Conservation (phyloP, 257 asterid species). For the Solanum virginianum region DNA sequence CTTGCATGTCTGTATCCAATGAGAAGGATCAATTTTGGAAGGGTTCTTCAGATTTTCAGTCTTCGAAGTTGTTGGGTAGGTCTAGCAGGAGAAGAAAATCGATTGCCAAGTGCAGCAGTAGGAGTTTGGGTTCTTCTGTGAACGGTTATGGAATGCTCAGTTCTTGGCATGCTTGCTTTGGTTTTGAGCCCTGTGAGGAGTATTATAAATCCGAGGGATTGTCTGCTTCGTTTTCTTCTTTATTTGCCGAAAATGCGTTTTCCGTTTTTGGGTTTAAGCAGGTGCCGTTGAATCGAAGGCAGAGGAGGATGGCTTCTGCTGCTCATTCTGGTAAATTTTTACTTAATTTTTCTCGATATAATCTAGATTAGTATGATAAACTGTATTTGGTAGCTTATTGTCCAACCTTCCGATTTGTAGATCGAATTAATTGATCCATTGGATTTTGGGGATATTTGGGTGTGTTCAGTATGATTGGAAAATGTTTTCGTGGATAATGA, state of each 20-base stretch:
- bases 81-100: slow-evolving; percentile 7
- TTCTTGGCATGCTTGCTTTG: slow-evolving; percentile 7
- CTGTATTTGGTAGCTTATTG: background rate
- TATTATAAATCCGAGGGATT: slow-evolving; percentile 8
- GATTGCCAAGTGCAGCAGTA: slow-evolving; percentile 2
- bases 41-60: background rate
- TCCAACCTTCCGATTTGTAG: background rate
- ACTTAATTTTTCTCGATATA: background rate
- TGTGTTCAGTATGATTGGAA: too few relatives aligned
- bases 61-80: slow-evolving; percentile 10
- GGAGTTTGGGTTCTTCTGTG: slow-evolving; percentile 7
- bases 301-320: slow-evolving; percentile 1
- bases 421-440: background rate
- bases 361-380: background rate
- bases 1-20: slow-evolving; percentile 24
- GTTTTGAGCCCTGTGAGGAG: slow-evolving; percentile 22
- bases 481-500: too few relatives aligned
- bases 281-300: slow-evolving; percentile 5
- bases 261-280: slow-evolving; percentile 13
- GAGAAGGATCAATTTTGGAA: slow-evolving; percentile 5
- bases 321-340: slow-evolving; percentile 15
- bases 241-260: slow-evolving; percentile 10
- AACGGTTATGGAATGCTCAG: slow-evolving; percentile 7
- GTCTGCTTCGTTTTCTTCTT: slow-evolving; percentile 2
- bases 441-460: background rate